Evolutionary conservation across 495 filamentous ascomycete species (phyloP).

Genomic region (Cercophora sp.): DNA sequence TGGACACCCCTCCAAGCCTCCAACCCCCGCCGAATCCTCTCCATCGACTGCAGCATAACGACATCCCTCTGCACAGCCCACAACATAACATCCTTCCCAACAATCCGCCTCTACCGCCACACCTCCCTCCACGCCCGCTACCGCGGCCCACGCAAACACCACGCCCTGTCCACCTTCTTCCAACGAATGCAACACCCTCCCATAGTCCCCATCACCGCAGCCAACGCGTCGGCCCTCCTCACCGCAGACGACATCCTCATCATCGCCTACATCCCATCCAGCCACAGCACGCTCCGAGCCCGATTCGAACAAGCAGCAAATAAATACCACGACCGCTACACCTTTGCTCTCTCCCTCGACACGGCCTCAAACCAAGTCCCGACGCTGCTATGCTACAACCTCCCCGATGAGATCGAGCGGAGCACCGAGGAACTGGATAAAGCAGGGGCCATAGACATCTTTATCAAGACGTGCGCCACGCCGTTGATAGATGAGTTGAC

Average conservation of each 20-base stretch:
- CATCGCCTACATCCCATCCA: conserved; percentile 33
- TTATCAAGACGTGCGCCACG: conserved; percentile 32
- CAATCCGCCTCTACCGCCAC: conserved; percentile 42
- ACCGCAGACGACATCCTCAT: conserved; percentile 39
- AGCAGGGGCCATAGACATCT: conserved; percentile 30
- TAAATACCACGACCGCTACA: conserved; percentile 34
- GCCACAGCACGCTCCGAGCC: conserved; percentile 17
- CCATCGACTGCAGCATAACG: conserved; percentile 41
- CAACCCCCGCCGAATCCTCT: conserved; percentile 27
- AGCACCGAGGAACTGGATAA: conserved; percentile 26
- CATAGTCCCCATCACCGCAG: conserved; percentile 24
- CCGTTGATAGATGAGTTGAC: conserved; percentile 44
- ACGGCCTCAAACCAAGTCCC: conserved; percentile 10
- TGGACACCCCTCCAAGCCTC: conserved; percentile 30
- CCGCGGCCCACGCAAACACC: conserved; percentile 37
- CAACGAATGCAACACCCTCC: conserved; percentile 33
- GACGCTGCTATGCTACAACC: conserved; percentile 38
- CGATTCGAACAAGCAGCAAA: conserved; percentile 26
- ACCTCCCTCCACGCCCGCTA: conserved; percentile 29
- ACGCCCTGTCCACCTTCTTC: conserved; percentile 38
- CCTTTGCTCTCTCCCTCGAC: conserved; percentile 36
- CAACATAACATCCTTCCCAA: conserved; percentile 42
- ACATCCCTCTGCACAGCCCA: conserved; percentile 35
- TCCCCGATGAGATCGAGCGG: conserved; percentile 33
- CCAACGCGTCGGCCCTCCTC: conserved; percentile 32